Evolutionary conservation across 2,329 filamentous ascomycete species (phyloP).

Genomic region (Talaromyces sp.): DNA sequence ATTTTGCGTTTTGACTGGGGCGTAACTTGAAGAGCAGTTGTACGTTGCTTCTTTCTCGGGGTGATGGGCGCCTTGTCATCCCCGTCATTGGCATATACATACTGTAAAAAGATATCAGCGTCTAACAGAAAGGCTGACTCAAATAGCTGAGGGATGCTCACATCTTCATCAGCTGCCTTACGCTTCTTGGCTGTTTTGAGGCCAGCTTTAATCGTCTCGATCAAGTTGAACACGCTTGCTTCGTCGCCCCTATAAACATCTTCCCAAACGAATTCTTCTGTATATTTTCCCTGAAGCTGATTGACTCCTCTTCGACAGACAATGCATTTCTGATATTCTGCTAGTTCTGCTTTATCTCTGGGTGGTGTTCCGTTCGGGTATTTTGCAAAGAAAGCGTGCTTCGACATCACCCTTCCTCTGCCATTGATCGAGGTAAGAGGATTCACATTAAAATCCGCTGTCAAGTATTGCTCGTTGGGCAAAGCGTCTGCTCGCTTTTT

Average conservation of each 20-base stretch:
- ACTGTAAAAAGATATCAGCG: constrained; percentile 22
- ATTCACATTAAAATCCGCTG: constrained; percentile 79
- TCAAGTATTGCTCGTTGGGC: constrained; percentile 88
- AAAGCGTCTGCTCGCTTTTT: constrained; percentile 78
- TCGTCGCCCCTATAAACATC: constrained; percentile 65
- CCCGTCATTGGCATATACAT: constrained; percentile 34
- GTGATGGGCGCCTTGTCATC: constrained; percentile 40
- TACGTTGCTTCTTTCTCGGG: constrained; percentile 54
- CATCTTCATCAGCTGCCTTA: constrained; percentile 36
- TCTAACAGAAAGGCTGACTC: neutral
- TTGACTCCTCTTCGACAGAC: constrained; percentile 87
- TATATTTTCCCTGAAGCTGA: constrained; percentile 82
- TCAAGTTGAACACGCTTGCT: constrained; percentile 60
- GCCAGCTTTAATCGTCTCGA: constrained; percentile 59
- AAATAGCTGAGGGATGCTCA: constrained; percentile 20
- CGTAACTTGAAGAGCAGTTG: constrained; percentile 40
- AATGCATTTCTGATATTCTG: constrained; percentile 79
- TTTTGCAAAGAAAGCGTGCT: constrained; percentile 58
- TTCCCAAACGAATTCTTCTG: constrained; percentile 88
- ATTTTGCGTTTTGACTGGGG: constrained; percentile 39
- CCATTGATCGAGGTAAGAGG: constrained; percentile 85
- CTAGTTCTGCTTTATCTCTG: constrained; percentile 53
- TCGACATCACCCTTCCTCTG: constrained; percentile 74
- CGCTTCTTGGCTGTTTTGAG: constrained; percentile 63
- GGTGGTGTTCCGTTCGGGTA: constrained; percentile 74